phyloP scores from a whole-genome alignment of 139 green algal genomes.

The Coelastrella sp. region DNA sequence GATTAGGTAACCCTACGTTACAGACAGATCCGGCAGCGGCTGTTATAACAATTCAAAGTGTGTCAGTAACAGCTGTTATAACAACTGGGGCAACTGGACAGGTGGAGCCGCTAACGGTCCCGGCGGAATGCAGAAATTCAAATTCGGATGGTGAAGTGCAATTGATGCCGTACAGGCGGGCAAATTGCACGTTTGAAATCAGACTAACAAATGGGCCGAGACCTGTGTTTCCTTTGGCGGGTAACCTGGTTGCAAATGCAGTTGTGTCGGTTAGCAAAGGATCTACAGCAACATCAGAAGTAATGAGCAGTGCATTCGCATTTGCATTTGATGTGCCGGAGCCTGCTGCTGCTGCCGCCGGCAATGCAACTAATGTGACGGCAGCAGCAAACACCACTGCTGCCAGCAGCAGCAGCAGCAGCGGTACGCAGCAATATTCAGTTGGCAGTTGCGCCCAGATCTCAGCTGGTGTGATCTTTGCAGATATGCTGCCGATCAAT shows the following conservation, averaged over 20 bases:
- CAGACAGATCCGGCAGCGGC: not conserved
- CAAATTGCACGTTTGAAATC: not conserved
- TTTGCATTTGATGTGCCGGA: not conserved
- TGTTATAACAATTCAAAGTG: not conserved
- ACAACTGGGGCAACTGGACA: not conserved
- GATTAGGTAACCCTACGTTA: not conserved
- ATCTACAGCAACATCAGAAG: not conserved
- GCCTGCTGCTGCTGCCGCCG: not conserved
- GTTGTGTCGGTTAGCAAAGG: not conserved
- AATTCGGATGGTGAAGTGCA: not conserved
- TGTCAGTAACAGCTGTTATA: not conserved
- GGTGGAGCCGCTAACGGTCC: not conserved
- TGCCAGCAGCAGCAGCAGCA: constrained; percentile 17
- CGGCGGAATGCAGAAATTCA: not conserved
- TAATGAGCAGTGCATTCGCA: not conserved
- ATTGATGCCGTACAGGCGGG: not conserved
- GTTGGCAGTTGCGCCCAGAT: not conserved
- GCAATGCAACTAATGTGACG: not conserved
- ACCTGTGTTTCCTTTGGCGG: not conserved
- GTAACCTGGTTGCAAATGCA: not conserved
- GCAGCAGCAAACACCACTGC: not conserved
- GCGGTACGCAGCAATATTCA: not conserved
- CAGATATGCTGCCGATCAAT: not conserved
- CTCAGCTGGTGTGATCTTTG: not conserved
- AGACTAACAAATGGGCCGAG: not conserved